Evolutionary conservation across 2,329 filamentous ascomycete species (phyloP), one percentile per base, ranked within the genome.

Genomic region (Verticillium isaacii): DNA sequence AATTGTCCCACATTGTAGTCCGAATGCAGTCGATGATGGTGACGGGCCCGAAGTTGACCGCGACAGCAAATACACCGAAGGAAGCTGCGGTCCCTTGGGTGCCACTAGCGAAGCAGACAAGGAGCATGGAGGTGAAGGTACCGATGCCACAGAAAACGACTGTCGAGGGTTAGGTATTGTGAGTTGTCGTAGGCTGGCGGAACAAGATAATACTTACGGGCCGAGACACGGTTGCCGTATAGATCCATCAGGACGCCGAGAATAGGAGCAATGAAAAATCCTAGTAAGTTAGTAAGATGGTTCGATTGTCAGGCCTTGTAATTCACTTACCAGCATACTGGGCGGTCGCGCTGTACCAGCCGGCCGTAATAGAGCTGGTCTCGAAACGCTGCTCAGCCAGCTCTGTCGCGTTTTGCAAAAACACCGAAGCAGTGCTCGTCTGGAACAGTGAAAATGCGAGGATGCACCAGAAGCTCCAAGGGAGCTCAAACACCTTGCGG

Each of bases 1-100:
- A 82, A 61, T 85, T 82, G 32, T 86, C 77, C 82, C 83, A 86
- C 70, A 88, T 80, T 0, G 79, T 79, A 0, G 85, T 86, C 17
- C 86, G 82, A 32, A 87, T 85, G 25, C 81, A 77, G 67, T 88
- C 85, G 59, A 88, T 86, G 62, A 88, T 84, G 3, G 80, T 76
- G 0, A 84, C 85, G 0, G 85, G 84, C 0, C 85, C 85, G 1
- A 88, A 74, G 0, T 79, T 81, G 5, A 74, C 74, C 0, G 84
- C 82, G 14, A 88, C 73, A 0, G 85, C 85, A 54, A 82, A 88
- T 23, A 88, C 78, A 1, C 82, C 86, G 39, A 88, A 88, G 0
- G 81, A 78, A 0, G 84, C 84, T 0, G 83, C 84, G 0, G 85
- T 87, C 0, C 85, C 85, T 0, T 75, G 65, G 0, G 77, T 69